A percentile compares a stretch with the other conserved stretches of the same genome.
Conservation (phyloP, 2,329 filamentous ascomycete species). For the Paraconiothyrium sp. region DNA sequence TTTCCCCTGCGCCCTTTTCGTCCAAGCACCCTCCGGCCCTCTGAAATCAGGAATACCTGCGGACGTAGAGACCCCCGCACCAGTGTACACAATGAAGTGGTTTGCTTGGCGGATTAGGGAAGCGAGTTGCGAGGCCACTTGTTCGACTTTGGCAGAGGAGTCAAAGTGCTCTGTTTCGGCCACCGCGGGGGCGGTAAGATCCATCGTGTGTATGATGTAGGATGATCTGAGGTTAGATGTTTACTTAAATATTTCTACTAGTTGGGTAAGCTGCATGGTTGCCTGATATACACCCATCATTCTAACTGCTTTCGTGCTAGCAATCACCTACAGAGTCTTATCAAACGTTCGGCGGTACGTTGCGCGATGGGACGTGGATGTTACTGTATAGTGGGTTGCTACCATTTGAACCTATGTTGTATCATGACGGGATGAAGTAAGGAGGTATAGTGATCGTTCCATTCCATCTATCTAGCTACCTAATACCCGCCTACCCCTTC, state of each 20-base stretch:
- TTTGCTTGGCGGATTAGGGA: slow-evolving; percentile 3
- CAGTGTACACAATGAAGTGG: slow-evolving; percentile 11
- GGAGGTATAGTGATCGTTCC: too few species aligned
- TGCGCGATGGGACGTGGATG: too few species aligned
- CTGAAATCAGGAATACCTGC: slow-evolving; percentile 13
- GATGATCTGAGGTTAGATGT: too few species aligned
- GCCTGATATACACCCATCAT: too few species aligned
- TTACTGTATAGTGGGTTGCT: not conserved
- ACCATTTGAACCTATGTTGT: not conserved
- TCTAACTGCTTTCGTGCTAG: too few species aligned
- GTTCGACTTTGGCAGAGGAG: not conserved
- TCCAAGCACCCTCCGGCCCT: slow-evolving; percentile 9
- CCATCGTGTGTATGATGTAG: slow-evolving; percentile 1
- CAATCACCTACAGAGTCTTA: too few species aligned
- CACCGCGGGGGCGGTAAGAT: slow-evolving; percentile 13
- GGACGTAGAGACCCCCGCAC: slow-evolving; percentile 5
- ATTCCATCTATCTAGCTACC: too few species aligned
- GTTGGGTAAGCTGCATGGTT: not conserved
- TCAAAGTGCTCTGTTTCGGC: slow-evolving; percentile 6
- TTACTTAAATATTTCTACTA: not conserved
- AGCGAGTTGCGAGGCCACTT: slow-evolving; percentile 3
- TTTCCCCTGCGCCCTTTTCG: slow-evolving; percentile 15
- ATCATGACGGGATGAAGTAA: too few species aligned
- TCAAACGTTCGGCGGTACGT: too few species aligned
- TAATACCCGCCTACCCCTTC: too few species aligned